Evolutionary conservation across 1,139 yeast genomes (phyloP).

Genomic region (Pichia sp.): DNA sequence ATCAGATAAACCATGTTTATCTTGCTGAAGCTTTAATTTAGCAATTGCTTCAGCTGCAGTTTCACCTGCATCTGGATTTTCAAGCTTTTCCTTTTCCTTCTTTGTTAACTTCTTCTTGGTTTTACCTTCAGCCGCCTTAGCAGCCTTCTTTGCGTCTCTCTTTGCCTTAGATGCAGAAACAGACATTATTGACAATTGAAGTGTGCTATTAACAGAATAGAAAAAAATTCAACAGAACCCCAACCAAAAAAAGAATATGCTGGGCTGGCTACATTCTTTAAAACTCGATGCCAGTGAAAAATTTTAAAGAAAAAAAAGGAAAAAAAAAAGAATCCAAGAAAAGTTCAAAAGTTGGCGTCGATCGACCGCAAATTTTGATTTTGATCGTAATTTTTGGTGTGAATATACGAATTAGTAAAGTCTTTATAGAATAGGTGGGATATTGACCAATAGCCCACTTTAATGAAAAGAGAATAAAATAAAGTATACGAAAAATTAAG

Average conservation of each 20-base stretch:
- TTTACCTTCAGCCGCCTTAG: conserved; percentile 70
- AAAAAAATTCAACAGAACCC: no score
- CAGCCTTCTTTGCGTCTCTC: conserved; percentile 85
- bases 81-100: conserved; percentile 51
- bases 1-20: conserved; percentile 88
- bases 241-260: not conserved
- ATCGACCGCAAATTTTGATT: not conserved
- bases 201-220: no score
- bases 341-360: not conserved
- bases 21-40: conserved; percentile 86
- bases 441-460: no score
- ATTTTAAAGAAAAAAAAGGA: not conserved
- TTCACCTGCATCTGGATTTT: conserved; percentile 37
- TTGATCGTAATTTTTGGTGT: not conserved
- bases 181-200: no score
- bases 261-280: no score
- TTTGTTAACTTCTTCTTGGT: conserved; percentile 50
- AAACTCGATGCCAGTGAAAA: no score
- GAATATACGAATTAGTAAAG: no score
- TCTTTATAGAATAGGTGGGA: no score
- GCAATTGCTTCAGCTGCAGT: conserved; percentile 71
- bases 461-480: no score
- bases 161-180: conserved; percentile 92
- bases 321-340: not conserved
- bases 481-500: no score